Evolutionary conservation across 164 flowering plant genomes (phyloP), one percentile per base, ranked within the genome.

Genomic region (Aristolochia contorta): DNA sequence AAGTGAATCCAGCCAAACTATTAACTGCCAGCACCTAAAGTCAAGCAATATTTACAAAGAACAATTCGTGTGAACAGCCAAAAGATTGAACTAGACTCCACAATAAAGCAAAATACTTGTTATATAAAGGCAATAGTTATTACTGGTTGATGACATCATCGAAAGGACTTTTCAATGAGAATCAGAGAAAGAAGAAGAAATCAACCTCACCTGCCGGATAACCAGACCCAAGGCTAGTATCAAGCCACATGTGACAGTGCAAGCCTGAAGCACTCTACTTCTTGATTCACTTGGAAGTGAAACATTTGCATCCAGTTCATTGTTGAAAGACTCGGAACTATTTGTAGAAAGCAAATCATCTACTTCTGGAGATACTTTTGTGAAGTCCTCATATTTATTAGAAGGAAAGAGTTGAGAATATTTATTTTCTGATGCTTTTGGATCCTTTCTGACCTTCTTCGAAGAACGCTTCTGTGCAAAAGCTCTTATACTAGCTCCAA

Each of bases 181-280:
- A n/a, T 52, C 18, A 52, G 23, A 59, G 37, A 43, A 54, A 15
- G 13, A 54, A 12, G 55, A 21, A 52, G 6, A n/a, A n/a, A 52
- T 19, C 52, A 56, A 30, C 48, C 56, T 6, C 22, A 84, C 97
- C 96, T 84, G 88, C 57, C 97, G 74, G 68, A 88, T 78, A 37
- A 65, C 55, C 59, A 84, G 25, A 56, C 93, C 91, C 64, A 84
- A 62, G 54, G 82, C 86, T 61, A 84, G 78, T 30, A 91, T 65
- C 66, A 81, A 60, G 5, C 78, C 77, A 50, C 89, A 87, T 54
- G 96, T 86, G 45, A 81, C 54, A 33, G 68, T 71, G 72, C 97
- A 91, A 16, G 96, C 84, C 67, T 79, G 85, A 67, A 88, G 90
- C 69, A 91, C 94, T 67, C 51, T 65, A 63, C 64, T 56, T 65